Conservation (phyloP, 1,284 basidiomycete genomes). For the Gastroboletus turbinatus region DNA sequence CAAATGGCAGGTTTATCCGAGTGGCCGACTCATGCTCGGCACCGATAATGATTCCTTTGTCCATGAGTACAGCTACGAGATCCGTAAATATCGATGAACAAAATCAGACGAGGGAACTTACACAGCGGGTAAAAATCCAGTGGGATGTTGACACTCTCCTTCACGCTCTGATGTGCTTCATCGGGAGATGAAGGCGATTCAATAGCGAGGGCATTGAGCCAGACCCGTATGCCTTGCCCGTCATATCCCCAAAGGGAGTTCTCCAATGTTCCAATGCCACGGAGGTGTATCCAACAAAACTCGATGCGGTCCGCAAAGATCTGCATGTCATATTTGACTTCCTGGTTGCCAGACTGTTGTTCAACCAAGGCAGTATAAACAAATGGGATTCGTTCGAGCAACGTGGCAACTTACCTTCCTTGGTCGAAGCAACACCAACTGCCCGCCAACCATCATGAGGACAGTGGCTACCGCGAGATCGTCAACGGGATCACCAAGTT, state of each 20-base stretch:
- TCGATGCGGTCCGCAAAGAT: constrained; percentile 95
- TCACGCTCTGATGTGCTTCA: constrained; percentile 63
- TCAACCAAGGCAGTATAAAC: constrained; percentile 5
- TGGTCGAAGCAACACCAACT: constrained; percentile 84
- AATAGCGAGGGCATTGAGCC: constrained; percentile 93
- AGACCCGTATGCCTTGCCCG: constrained; percentile 85
- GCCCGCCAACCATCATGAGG: constrained; percentile 94
- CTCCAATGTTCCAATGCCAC: constrained; percentile 89
- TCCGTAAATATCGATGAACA: constrained; percentile 3
- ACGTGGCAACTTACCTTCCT: constrained; percentile 55
- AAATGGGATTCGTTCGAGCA: neutral
- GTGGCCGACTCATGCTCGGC: constrained; percentile 86
- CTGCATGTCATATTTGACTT: constrained; percentile 97
- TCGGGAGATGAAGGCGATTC: constrained; percentile 52
- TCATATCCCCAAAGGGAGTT: constrained; percentile 99
- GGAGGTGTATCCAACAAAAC: constrained; percentile 97
- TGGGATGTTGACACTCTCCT: constrained; percentile 89
- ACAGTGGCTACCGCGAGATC: constrained; percentile 95
- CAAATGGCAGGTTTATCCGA: constrained; percentile 81
- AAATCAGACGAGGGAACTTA: constrained; percentile 44
- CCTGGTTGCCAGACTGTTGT: constrained; percentile 72
- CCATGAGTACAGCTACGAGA: constrained; percentile 86
- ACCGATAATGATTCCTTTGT: constrained; percentile 97
- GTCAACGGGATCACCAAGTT: constrained; percentile 90
- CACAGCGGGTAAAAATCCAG: constrained; percentile 96